Base-by-base conservation (phyloP, 139 green algal genomes). In the Pedinophyceae sp. region DNA sequence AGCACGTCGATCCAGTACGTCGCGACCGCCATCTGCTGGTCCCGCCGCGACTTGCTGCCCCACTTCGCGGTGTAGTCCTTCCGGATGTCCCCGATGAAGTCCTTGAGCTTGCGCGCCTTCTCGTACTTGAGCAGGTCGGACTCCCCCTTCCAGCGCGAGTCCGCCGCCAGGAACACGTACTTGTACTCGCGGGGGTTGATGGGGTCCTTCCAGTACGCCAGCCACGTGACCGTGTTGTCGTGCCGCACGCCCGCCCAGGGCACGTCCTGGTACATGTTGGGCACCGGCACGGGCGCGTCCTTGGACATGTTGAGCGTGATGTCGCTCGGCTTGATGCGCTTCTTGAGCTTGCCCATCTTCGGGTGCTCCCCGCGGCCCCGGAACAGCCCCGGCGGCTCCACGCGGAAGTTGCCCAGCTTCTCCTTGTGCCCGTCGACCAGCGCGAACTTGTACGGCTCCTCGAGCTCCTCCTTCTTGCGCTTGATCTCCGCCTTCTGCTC, bases 1-100 rank as follows among this genome's bases (percentile, higher is more conserved):
- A 97, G 76, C 68, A 82, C 84, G 73, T 98, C 91, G 40, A 98
- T 93, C 64, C 97, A 91, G 77, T 98, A 98, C 30, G 94, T 74
- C 0, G 91, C 86, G 0, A 83, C 81, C 1, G 68, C 88, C 71
- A 98, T 94, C 80, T 97, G 89, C 34, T 71, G 70, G 59, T 77
- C 73, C 10, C 55, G 55, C 18, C 58, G 15, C 48, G 83, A 66
- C 6, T 57, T 69, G 54, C 58, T 63, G 3, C 67, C 58, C 80
- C 77, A 86, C 58, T 83, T 73, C 48, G 24, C 48, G 18, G 65
- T 68, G 57, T 85, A 85, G 57, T 81, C 70, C 3, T 39, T 46
- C 17, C 77, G 62, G 46, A 83, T 77, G 10, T 52, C 47, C 67
- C 55, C 64, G 46, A 81, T 78, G 50, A 54, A 53, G 34, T 53